Conservation (phyloP, 2,329 filamentous ascomycete genomes). For the Cytospora mali region DNA sequence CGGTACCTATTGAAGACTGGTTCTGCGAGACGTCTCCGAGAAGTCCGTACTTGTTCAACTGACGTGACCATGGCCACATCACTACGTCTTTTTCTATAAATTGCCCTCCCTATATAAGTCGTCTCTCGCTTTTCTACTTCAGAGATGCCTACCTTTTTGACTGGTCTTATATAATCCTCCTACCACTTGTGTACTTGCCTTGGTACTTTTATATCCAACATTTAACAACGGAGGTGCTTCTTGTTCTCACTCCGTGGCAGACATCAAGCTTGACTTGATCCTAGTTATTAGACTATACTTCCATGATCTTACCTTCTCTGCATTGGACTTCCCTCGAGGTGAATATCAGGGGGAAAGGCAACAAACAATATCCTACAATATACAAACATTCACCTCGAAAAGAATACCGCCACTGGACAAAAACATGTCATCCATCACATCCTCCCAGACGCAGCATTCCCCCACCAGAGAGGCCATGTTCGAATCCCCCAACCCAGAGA, state of each 20-base stretch:
- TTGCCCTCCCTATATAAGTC: not conserved
- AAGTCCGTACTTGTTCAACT: not conserved
- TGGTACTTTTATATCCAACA: not conserved
- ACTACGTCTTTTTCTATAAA: not conserved
- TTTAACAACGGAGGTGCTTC: not conserved
- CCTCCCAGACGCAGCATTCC: conserved; percentile 12
- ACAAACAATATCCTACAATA: not conserved
- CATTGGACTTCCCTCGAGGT: not conserved
- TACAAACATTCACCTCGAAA: conserved; percentile 1
- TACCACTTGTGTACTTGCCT: not conserved
- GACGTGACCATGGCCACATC: not conserved
- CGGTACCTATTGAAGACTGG: not conserved
- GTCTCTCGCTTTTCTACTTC: not conserved
- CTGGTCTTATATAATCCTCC: not conserved
- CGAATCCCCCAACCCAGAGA: not conserved
- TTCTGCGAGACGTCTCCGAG: not conserved
- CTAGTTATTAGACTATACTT: conserved; percentile 26
- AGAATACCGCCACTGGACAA: not conserved
- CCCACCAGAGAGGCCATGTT: not conserved
- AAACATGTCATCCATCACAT: conserved; percentile 12
- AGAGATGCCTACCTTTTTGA: not conserved
- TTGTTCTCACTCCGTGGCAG: not conserved
- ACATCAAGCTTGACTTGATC: conserved; percentile 8
- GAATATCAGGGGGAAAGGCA: conserved; percentile 1
- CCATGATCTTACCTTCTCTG: not conserved